phyloP scores from a whole-genome alignment of 257 asterid genomes.

The Ballota nigra region DNA sequence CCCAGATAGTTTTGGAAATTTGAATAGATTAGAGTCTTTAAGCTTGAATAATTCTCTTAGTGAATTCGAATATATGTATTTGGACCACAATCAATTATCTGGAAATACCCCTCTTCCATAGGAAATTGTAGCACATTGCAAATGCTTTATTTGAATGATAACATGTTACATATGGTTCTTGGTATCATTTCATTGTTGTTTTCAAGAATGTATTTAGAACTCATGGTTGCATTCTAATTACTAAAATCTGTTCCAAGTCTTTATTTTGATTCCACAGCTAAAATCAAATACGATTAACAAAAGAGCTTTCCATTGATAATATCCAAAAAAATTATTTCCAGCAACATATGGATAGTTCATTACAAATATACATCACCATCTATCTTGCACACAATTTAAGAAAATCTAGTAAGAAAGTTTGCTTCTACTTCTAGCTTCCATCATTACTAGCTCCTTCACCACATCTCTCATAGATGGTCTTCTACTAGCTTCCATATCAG shows the following conservation, averaged over 20 bases:
- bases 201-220: too few relatives aligned
- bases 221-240: background rate
- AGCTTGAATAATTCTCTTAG: conserved; percentile 50
- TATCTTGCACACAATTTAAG: background rate
- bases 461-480: conserved; percentile 84
- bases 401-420: conserved; percentile 20
- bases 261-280: background rate
- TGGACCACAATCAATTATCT: conserved; percentile 43
- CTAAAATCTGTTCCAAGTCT: background rate
- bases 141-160: conserved; percentile 44
- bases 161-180: conserved; percentile 21
- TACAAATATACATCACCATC: background rate
- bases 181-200: background rate
- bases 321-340: background rate
- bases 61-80: conserved; percentile 33
- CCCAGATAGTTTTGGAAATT: conserved; percentile 53
- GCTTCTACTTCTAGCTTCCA: conserved; percentile 37
- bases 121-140: conserved; percentile 61
- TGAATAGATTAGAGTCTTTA: conserved; percentile 40
- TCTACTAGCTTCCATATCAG: conserved; percentile 45
- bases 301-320: background rate
- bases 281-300: too few relatives aligned
- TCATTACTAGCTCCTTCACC: conserved; percentile 49
- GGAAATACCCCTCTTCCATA: conserved; percentile 63
- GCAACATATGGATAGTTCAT: background rate